A percentile compares a stretch with the other conserved stretches of the same genome.
Evolutionary conservation across 2,329 filamentous ascomycete genomes (phyloP).

Genomic region (Knoxdaviesia capensis): DNA sequence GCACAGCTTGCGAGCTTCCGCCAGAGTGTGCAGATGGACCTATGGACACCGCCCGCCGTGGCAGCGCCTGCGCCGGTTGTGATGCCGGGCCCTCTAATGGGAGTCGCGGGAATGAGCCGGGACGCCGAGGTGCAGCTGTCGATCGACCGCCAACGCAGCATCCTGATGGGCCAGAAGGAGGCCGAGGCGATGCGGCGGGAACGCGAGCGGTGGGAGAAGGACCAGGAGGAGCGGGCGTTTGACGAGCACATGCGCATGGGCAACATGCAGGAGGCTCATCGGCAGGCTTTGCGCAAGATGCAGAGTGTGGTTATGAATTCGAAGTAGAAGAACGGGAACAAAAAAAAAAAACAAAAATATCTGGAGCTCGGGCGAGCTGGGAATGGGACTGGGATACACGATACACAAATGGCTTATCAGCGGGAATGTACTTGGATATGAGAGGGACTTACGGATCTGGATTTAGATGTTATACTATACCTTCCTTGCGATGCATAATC

Average conservation of each 20-base stretch:
- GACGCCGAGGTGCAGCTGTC: slow-evolving; percentile 22
- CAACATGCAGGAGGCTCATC: slow-evolving; percentile 55
- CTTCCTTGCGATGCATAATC: too few relatives aligned
- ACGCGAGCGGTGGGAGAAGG: slow-evolving; percentile 33
- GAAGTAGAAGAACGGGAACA: too few relatives aligned
- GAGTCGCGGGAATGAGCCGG: slow-evolving; percentile 7
- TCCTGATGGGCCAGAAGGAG: slow-evolving; percentile 40
- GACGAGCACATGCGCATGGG: slow-evolving; percentile 60
- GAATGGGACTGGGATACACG: too few relatives aligned
- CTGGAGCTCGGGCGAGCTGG: too few relatives aligned
- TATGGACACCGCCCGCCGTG: slow-evolving; percentile 16
- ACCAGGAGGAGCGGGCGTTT: slow-evolving; percentile 40
- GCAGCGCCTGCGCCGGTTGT: too few relatives aligned
- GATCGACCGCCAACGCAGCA: slow-evolving; percentile 32
- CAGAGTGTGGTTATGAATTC: slow-evolving; percentile 20
- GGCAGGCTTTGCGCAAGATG: slow-evolving; percentile 63
- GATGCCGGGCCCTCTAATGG: too few relatives aligned
- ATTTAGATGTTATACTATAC: too few relatives aligned
- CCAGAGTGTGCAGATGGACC: slow-evolving; percentile 40
- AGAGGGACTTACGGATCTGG: too few relatives aligned
- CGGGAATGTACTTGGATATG: too few relatives aligned
- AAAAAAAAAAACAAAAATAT: too few relatives aligned
- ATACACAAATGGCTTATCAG: too few relatives aligned
- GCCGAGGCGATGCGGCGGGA: slow-evolving; percentile 40
- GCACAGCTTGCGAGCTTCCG: slow-evolving; percentile 47